Percentiles rank a stretch among this genome's conserved stretches.
Conservation (phyloP, 257 asterid species). For the Solanum rostratum region DNA sequence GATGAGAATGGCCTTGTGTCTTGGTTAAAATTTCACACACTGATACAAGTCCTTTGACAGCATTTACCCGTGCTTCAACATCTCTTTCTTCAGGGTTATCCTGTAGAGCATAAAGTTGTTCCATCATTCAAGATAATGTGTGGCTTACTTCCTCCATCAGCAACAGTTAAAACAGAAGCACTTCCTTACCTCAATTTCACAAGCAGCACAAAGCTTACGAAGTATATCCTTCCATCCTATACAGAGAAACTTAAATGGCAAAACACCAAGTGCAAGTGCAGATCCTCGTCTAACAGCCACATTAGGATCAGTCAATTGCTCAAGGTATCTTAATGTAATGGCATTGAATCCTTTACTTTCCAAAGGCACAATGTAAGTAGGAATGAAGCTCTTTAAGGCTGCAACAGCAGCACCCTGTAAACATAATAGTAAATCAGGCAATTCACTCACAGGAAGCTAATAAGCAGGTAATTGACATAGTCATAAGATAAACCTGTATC, state of each 20-base stretch:
- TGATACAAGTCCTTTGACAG: slow-evolving; percentile 75
- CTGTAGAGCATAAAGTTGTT: slow-evolving; percentile 30
- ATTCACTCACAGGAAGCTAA: not conserved
- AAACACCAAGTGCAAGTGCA: slow-evolving; percentile 73
- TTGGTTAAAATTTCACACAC: slow-evolving; percentile 65
- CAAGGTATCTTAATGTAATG: slow-evolving; percentile 53
- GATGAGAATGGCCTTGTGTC: slow-evolving; percentile 24
- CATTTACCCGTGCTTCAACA: slow-evolving; percentile 90
- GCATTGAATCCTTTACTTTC: slow-evolving; percentile 40
- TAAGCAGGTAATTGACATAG: not conserved
- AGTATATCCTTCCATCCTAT: slow-evolving; percentile 60
- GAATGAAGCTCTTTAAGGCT: slow-evolving; percentile 58
- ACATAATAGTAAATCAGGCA: slow-evolving; percentile 9
- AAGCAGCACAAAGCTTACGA: slow-evolving; percentile 55
- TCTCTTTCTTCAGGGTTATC: slow-evolving; percentile 80
- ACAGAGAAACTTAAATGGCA: slow-evolving; percentile 64
- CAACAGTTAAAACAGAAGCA: slow-evolving; percentile 4
- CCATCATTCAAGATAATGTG: not conserved
- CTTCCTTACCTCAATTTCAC: slow-evolving; percentile 64
- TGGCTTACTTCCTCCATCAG: not conserved
- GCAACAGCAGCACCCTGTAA: slow-evolving; percentile 65
- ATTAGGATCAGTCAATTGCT: slow-evolving; percentile 73
- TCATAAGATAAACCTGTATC: slow-evolving; percentile 59
- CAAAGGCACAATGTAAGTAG: slow-evolving; percentile 35
- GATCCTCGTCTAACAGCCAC: slow-evolving; percentile 96